Evolutionary conservation across 208 protist species (phyloP), one percentile per base, ranked within the genome.

Genomic region (Acanthamoeba sp.): DNA sequence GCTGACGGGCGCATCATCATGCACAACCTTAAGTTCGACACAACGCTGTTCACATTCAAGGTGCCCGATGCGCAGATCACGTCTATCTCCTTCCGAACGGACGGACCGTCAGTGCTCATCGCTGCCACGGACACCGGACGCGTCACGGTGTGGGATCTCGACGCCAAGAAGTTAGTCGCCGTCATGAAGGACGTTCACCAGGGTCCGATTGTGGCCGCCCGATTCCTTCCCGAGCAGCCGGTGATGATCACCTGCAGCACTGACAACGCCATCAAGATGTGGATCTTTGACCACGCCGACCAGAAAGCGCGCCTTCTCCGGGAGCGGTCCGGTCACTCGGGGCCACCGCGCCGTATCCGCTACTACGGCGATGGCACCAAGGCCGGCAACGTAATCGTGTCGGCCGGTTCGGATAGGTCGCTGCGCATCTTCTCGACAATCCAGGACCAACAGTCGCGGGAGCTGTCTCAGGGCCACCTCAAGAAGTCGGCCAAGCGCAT

Each of bases 111-210:
- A 9, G 64, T 95, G 36, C 45, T 97, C 20, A 93, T 45, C 1
- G 48, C 94, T 32, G 34, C 10, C 4, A 87, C 29, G 34, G 3
- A 27, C 20, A 20, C 20, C 29, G 96, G 96, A 9, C 24, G 71
- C 14, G 4, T 97, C 27, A 36, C 66, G 1, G 40, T 97, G 7
- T 97, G 96, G 96, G 95, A 97, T 57, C 64, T 97, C n/a, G 66
- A 95, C 1, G 78, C 59, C 10, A 89, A 93, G 20, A 36, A 45
- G 29, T 55, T 96, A 38, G 57, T 94, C 12, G 5, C 48, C 22
- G 64, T 71, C 5, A n/a, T 90, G 7, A 73, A 93, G 42, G 32
- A 38, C 29, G 89, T 90, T 10, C 96, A 97, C 48, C 1, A 55
- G 9, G 85, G 45, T 1, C 29, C 57, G 1, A 29, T 97, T 42